Base-by-base conservation (phyloP, 768 basidiomycete genomes). In the Kwoniella pini region DNA sequence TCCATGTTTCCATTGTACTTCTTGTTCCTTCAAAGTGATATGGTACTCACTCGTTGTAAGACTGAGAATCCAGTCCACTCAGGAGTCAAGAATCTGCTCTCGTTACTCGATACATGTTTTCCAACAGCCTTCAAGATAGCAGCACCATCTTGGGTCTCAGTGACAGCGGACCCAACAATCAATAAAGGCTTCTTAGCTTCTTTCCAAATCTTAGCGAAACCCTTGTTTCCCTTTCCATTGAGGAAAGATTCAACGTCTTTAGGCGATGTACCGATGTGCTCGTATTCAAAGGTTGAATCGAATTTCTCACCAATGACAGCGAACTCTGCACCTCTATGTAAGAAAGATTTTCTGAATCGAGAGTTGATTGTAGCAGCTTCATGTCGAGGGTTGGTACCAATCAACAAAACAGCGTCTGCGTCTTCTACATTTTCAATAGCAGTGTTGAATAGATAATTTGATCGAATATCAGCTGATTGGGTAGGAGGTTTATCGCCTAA, bases 301-400 rank as follows among this genome's bases (percentile, higher is more conserved):
- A 86, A 91, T 28, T 88, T 85, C 78, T 95, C 89, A 27, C 96
- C 96, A 59, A 99, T 86, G 31, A 95, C 79, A 39, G 89, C 96
- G 31, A 96, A 84, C 70, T 97, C 90, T 30, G 94, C 83, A 45
- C 86, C 84, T 5, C 86, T 87, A 74, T 94, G 88, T 66, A 99
- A 76, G 90, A 91, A 99, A 70, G 86, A 88, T 83, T 92, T 94
- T 69, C 96, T 85, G 71, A 99, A 91, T 64, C 96, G 90, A 24
- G 94, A 92, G 83, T 98, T 99, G 67, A 98, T 83, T 56, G 97
- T 94, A 21, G 96, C 89, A 4, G 93, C 96, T 79, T 99, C 96
- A 76, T 97, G 94, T 19, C 96, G 84, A 10, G 95, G 95, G 80
- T 98, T 96, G 42, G 93, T 96, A 57, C 95, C 96, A 68, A 98